Conservation (phyloP, 164 flowering plant species). For the Chimonanthus salicifolius region DNA sequence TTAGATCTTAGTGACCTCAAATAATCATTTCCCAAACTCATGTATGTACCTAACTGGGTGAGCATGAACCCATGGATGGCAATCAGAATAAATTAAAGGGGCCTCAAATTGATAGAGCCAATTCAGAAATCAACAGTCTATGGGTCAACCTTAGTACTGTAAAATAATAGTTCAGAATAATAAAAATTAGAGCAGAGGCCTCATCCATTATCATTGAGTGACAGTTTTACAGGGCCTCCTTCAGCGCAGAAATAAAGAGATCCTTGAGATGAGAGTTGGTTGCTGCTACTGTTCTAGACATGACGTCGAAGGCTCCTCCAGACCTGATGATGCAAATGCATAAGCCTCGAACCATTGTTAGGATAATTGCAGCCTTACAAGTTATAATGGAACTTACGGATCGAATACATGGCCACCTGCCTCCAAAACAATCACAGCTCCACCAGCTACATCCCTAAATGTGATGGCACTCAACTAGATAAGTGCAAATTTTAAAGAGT, state of each 20-base stretch:
- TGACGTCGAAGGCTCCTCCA: slow-evolving; percentile 73
- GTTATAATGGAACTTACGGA: slow-evolving; percentile 57
- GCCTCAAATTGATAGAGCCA: not conserved
- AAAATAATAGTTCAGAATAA: not conserved
- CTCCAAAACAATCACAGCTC: slow-evolving; percentile 84
- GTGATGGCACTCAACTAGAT: slow-evolving; percentile 3
- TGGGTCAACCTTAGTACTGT: not conserved
- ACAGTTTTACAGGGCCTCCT: slow-evolving; percentile 18
- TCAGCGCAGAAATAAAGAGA: slow-evolving; percentile 52
- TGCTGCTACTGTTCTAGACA: slow-evolving; percentile 74
- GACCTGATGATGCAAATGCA: slow-evolving; percentile 40
- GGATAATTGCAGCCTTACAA: not conserved
- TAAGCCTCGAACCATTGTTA: not conserved
- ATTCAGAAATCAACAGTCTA: not conserved
- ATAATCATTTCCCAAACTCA: not conserved
- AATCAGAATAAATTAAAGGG: not conserved
- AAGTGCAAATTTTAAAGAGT: slow-evolving; percentile 1
- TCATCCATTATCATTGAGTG: not conserved
- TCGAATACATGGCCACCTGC: slow-evolving; percentile 96
- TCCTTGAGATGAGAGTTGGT: slow-evolving; percentile 71
- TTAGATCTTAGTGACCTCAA: not conserved
- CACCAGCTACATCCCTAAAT: slow-evolving; percentile 97
- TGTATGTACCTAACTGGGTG: not conserved
- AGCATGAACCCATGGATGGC: not conserved
- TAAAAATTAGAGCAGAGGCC: not conserved